Evolutionary conservation across 257 asterid species (phyloP).

Genomic region (Ballota nigra): DNA sequence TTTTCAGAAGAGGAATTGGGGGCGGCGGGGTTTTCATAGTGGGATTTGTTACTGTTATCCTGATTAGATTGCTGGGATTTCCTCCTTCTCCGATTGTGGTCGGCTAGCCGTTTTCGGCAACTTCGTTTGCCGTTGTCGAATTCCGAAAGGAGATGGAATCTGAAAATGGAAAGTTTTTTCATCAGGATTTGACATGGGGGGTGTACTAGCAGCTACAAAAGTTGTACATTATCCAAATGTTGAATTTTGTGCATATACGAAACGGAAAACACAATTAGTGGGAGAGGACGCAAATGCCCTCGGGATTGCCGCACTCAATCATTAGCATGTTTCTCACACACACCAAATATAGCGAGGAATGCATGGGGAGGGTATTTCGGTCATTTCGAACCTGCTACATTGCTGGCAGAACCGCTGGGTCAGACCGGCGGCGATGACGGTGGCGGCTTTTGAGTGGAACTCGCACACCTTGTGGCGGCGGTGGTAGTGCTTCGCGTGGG

Average conservation of each 20-base stretch:
- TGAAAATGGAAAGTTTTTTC: slow-evolving; percentile 17
- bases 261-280: slow-evolving; percentile 27
- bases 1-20: slow-evolving; percentile 55
- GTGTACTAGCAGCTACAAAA: neutral
- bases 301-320: slow-evolving; percentile 68
- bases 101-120: slow-evolving; percentile 94
- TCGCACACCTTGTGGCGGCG: slow-evolving; percentile 99
- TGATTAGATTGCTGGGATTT: slow-evolving; percentile 67
- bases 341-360: neutral
- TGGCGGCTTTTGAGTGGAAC: slow-evolving; percentile 92
- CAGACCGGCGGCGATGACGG: slow-evolving; percentile 85
- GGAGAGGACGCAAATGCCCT: slow-evolving; percentile 60
- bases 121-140: slow-evolving; percentile 95
- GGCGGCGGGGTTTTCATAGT: slow-evolving; percentile 28
- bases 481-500: slow-evolving; percentile 95
- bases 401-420: slow-evolving; percentile 99
- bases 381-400: slow-evolving; percentile 82
- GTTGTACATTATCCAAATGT: slow-evolving; percentile 15
- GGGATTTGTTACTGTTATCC: slow-evolving; percentile 46
- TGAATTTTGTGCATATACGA: no score
- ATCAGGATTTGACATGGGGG: neutral
- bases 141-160: slow-evolving; percentile 87
- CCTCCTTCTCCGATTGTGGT: slow-evolving; percentile 87
- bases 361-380: slow-evolving; percentile 35
- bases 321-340: slow-evolving; percentile 24